Evolutionary conservation across 305 asterid genomes (phyloP).

Genomic region (Solanum hybrid): DNA sequence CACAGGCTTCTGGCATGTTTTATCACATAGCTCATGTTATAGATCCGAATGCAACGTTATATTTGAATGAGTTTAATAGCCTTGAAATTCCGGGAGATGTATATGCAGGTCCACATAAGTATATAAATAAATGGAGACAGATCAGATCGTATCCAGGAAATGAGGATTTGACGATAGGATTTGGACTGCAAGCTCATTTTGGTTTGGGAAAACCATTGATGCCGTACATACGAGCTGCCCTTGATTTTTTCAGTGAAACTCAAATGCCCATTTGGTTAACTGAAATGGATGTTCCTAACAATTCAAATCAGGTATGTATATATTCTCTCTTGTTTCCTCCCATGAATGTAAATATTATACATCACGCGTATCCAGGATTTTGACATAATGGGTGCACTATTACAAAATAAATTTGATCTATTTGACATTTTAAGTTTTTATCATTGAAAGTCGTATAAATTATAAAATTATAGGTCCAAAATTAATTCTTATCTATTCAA

Average conservation of each 20-base stretch:
- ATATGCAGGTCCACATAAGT: constrained; percentile 19
- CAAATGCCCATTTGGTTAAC: constrained; percentile 42
- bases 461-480: background rate
- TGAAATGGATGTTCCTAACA: constrained; percentile 29
- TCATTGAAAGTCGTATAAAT: background rate
- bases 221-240: constrained; percentile 31
- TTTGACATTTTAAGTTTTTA: no score
- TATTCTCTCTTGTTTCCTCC: background rate
- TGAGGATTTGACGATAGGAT: constrained; percentile 17
- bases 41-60: constrained; percentile 15
- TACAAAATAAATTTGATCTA: no score
- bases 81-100: constrained; percentile 16
- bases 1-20: constrained; percentile 8
- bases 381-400: no score
- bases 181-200: constrained; percentile 36
- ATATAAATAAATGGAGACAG: constrained; percentile 19
- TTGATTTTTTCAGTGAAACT: constrained; percentile 23
- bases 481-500: background rate
- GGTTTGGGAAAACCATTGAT: constrained; percentile 1
- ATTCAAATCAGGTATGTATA: constrained; percentile 2
- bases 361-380: no score
- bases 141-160: constrained; percentile 18
- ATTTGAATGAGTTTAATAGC: constrained; percentile 28
- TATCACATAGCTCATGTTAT: constrained; percentile 15
- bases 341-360: background rate